Conservation (phyloP, 2,329 filamentous ascomycete species). For the Basipetospora chlamydospora region DNA sequence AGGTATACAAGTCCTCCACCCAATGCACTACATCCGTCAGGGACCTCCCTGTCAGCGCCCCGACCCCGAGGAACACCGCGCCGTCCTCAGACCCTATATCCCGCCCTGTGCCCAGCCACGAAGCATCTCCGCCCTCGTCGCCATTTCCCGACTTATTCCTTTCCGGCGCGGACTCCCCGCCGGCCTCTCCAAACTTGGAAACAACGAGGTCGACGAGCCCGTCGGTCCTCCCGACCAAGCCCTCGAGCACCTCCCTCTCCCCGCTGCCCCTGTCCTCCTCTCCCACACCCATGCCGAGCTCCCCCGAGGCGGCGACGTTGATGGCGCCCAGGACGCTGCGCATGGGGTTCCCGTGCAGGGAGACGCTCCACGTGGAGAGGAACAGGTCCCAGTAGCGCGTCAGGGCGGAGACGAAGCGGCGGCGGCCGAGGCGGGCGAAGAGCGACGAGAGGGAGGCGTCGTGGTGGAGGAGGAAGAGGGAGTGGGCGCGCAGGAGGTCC, state of each 20-base stretch:
- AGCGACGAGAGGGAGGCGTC: conserved; percentile 58
- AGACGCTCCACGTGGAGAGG: conserved; percentile 67
- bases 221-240: conserved; percentile 64
- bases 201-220: conserved; percentile 82
- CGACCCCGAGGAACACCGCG: conserved; percentile 71
- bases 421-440: conserved; percentile 47
- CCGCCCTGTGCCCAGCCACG: conserved; percentile 62
- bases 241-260: conserved; percentile 83
- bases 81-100: conserved; percentile 63
- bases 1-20: conserved; percentile 77
- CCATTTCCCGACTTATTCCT: conserved; percentile 10
- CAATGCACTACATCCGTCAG: conserved; percentile 63
- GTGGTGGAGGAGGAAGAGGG: conserved; percentile 78
- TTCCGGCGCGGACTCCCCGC: conserved; percentile 15
- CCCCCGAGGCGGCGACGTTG: conserved; percentile 78
- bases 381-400: conserved; percentile 68
- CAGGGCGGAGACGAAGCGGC: conserved; percentile 58
- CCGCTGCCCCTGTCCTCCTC: conserved; percentile 92
- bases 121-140: conserved; percentile 9
- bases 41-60: conserved; percentile 56
- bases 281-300: conserved; percentile 85
- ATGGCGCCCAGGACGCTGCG: conserved; percentile 67
- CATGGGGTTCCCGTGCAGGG: conserved; percentile 79
- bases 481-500: conserved; percentile 71
- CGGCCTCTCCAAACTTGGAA: conserved; percentile 58